Base-by-base conservation (phyloP, 2,329 filamentous ascomycete genomes). In the Fusarium sp. region DNA sequence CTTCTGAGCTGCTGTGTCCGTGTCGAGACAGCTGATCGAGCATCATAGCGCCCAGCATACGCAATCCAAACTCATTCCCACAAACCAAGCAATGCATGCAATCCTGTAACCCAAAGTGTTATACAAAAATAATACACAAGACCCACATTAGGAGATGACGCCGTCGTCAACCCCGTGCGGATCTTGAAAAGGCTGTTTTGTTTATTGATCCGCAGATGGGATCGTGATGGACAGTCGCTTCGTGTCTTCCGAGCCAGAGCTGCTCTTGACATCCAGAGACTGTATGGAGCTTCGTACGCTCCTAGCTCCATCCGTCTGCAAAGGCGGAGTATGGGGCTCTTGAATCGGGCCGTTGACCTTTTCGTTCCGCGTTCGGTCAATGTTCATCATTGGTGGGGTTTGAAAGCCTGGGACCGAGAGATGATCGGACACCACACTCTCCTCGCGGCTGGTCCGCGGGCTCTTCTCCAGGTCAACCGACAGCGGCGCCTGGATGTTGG, bases 401-500 rank as follows among this genome's bases (percentile, higher is more conserved):
- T 75, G 76, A 20, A 74, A 75, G 16, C 74, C 69, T n/a, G 70
- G 58, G 42, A 79, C 75, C 20, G 76, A 71, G 20, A 74, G 68
- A 45, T 70, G 66, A 6, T 74, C 72, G 10, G 75, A 71, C 10
- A 61, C 54, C 9, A 40, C 36, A 63, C 67, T 75, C 13, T 64
- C 69, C 27, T 85, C 84, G n/a, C 83, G 79, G 40, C 83, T 85
- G 56, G 70, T 73, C 14, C 81, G 80, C 16, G 78, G 76, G 61
- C 80, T 83, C 65, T 81, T 82, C 13, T 83, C 81, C 20, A 75
- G 27, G n/a, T 80, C 79, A 16, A 75, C 59, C 8, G 77, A 70
- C 2, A 77, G 69, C n/a, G 78, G 65, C 6, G 63, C 71, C 27
- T 83, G 83, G 13, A 79, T 77, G 11, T 89, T 86, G 1, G 96